These are phyloP conservation scores for Mycena sanguinolenta DNA, from an alignment of 768 basidiomycete genomes.

Conservation along the genomic window DNA sequence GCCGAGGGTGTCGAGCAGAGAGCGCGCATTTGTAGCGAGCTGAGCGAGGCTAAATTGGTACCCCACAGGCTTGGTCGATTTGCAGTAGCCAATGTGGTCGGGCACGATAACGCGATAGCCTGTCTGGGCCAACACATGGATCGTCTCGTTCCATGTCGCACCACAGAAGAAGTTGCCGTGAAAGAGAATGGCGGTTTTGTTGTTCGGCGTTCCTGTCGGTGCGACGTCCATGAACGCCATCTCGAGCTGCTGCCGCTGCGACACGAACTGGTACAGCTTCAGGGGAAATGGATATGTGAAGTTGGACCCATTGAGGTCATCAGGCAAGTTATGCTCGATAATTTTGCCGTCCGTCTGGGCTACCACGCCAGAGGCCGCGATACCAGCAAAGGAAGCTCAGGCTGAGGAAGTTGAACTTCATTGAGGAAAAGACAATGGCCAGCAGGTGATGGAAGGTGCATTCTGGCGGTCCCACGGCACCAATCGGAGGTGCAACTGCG, in stretches of 20 bases:
- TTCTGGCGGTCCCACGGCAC: no score
- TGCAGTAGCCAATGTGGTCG: slow-evolving; percentile 30
- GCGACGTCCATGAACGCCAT: slow-evolving; percentile 32
- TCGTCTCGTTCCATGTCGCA: slow-evolving; percentile 26
- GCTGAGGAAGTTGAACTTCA: slow-evolving; percentile 11
- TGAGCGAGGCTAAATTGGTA: slow-evolving; percentile 25
- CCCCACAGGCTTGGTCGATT: slow-evolving; percentile 23
- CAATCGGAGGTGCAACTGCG: no score
- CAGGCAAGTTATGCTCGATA: slow-evolving; percentile 6
- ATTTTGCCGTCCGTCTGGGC: slow-evolving; percentile 14
- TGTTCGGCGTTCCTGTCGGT: slow-evolving; percentile 15
- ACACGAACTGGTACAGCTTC: slow-evolving; percentile 25
- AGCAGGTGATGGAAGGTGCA: background rate
- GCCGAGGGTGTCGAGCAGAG: slow-evolving; percentile 23
- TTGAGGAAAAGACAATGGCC: background rate
- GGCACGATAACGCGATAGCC: slow-evolving; percentile 30
- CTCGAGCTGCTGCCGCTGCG: slow-evolving; percentile 24
- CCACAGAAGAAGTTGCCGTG: slow-evolving; percentile 31
- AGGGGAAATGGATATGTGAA: slow-evolving; percentile 29
- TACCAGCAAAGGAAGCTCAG: slow-evolving; percentile 6
- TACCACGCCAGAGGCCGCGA: background rate
- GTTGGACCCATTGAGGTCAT: slow-evolving; percentile 28
- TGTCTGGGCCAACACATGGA: slow-evolving; percentile 9
- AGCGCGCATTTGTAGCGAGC: slow-evolving; percentile 20
- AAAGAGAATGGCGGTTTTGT: slow-evolving; percentile 25